Evolutionary conservation across 2,329 filamentous ascomycete species (phyloP), one percentile per base, ranked within the genome.

Genomic region (Botrytis tulipae): DNA sequence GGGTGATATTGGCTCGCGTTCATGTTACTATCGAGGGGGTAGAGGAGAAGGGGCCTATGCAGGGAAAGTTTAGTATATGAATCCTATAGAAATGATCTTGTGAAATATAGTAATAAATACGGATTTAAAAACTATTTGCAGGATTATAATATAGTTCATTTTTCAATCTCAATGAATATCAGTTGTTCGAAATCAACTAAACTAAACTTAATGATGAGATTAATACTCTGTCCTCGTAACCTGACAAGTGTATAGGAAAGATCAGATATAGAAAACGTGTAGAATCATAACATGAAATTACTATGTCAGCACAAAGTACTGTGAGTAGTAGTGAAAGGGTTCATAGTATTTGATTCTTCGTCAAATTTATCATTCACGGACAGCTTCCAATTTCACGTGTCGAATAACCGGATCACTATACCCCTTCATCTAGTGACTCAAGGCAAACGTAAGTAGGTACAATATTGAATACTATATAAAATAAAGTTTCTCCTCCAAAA

Each of bases 101-200:
- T 7, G n/a, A 18, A 9, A 57, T 9, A 2, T 18, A 29, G 6
- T 29, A 8, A 16, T 6, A 18, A 57, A 57, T 29, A 18, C 16
- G 0, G 6, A 18, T 57, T 18, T 9, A 32, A 18, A 32, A 57
- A 18, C 6, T 0, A n/a, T n/a, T 57, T 57, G 3, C 3, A 29
- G 14, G 51, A 29, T 57, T 0, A 1, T 0, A 1, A 29, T 57
- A 9, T 3, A 1, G 3, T 29, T 18, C n/a, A 54, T 32, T 18
- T 29, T 9, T 18, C 6, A 29, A 29, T 29, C n/a, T 54, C 25
- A 54, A n/a, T n/a, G 1, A n/a, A n/a, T n/a, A 2, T 54, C 2
- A 14, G 5, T 16, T n/a, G 12, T 54, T 54, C 12, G 48, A 16
- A 54, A 54, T 54, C 3, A 14, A n/a, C 12, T n/a, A n/a, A n/a